These are phyloP conservation scores for Anastatica hierochuntica DNA, from an alignment of 345 rosid species.

Conservation along the genomic window DNA sequence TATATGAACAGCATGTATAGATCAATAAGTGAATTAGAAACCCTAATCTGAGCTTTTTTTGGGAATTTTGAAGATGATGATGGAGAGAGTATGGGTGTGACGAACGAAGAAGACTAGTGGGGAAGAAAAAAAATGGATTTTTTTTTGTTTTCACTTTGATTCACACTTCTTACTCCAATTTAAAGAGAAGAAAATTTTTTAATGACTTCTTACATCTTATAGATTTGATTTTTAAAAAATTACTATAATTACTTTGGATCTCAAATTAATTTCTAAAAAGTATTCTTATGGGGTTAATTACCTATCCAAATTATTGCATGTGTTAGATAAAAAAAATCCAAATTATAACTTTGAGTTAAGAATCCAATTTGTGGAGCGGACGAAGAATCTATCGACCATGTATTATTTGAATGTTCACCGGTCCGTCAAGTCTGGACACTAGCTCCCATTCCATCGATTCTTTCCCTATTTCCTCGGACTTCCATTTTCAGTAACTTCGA, in stretches of 20 bases:
- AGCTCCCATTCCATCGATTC: too few relatives aligned
- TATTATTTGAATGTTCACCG: too few relatives aligned
- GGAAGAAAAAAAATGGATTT: neutral
- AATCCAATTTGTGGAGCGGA: too few relatives aligned
- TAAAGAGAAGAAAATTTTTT: too few relatives aligned
- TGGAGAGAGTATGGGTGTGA: neutral
- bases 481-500: too few relatives aligned
- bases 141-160: neutral
- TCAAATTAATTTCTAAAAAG: neutral
- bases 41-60: conserved; percentile 43
- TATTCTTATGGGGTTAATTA: too few relatives aligned
- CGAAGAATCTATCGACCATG: too few relatives aligned
- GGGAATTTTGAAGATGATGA: neutral
- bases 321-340: too few relatives aligned
- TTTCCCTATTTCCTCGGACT: too few relatives aligned
- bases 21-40: conserved; percentile 27
- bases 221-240: neutral
- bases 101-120: neutral
- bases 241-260: neutral
- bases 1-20: neutral
- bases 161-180: neutral
- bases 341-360: too few relatives aligned
- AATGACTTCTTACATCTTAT: neutral
- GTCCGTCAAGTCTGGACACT: too few relatives aligned
- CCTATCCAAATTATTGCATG: too few relatives aligned